A percentile compares a stretch with the other conserved stretches of the same genome.
Conservation (phyloP, 169 alveolate species). For the Miamiensis avidus region DNA sequence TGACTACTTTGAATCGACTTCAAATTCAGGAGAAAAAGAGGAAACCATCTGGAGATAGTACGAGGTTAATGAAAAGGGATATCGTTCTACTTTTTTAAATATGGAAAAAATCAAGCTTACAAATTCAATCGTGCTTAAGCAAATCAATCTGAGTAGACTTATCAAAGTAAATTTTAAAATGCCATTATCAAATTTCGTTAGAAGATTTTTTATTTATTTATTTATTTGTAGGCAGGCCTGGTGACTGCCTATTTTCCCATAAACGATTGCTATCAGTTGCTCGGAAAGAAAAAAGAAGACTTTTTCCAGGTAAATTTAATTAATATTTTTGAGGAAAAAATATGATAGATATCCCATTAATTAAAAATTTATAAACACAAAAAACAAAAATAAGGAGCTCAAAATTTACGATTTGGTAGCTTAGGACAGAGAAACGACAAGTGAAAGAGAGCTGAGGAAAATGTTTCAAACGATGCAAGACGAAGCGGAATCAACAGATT, state of each 20-base stretch:
- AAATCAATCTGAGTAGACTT: conserved; percentile 20
- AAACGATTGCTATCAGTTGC: conserved; percentile 13
- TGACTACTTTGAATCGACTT: conserved; percentile 5
- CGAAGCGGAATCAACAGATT: conserved; percentile 40
- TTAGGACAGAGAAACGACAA: background rate
- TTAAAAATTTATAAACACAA: conserved; percentile 2
- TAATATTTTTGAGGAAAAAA: background rate
- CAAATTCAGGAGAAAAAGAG: conserved; percentile 10
- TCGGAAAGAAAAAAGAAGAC: background rate
- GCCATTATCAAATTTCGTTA: background rate
- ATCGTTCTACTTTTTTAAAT: conserved; percentile 35
- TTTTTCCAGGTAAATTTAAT: conserved; percentile 4
- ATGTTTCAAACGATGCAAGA: conserved; percentile 18
- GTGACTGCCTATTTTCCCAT: background rate
- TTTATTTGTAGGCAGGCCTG: background rate
- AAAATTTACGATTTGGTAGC: conserved; percentile 1
- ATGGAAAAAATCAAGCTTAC: conserved; percentile 44
- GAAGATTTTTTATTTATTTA: background rate
- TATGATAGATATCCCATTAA: conserved; percentile 11
- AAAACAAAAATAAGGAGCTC: background rate
- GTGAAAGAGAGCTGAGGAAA: conserved; percentile 12
- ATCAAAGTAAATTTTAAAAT: background rate
- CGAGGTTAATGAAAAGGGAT: conserved; percentile 30
- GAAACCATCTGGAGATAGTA: conserved; percentile 34
- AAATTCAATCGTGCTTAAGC: conserved; percentile 11